Conservation (phyloP, 768 basidiomycete species). For the Termitomyces heimii region DNA sequence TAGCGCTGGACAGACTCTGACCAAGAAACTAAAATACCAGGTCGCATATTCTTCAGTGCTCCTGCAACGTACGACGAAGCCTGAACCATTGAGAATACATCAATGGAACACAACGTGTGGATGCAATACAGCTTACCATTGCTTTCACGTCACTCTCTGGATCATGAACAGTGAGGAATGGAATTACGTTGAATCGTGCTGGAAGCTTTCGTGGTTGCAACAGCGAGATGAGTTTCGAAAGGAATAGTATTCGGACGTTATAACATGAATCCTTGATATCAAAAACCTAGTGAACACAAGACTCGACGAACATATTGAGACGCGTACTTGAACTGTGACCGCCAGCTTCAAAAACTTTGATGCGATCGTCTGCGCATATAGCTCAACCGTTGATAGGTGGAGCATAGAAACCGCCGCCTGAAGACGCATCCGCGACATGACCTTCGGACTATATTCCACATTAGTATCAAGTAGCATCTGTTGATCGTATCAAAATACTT, state of each 20-base stretch:
- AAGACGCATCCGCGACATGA: slow-evolving; percentile 74
- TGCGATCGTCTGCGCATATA: slow-evolving; percentile 51
- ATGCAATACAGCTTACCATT: slow-evolving; percentile 40
- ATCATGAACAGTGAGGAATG: slow-evolving; percentile 87
- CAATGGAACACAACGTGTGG: not conserved
- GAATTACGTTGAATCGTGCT: slow-evolving; percentile 73
- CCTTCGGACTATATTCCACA: slow-evolving; percentile 39
- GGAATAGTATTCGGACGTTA: slow-evolving; percentile 74
- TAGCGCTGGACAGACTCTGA: not conserved
- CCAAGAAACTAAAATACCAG: slow-evolving; percentile 27
- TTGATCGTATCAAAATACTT: slow-evolving; percentile 13
- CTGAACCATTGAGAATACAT: slow-evolving; percentile 21
- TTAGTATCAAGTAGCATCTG: not conserved
- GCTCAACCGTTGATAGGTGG: slow-evolving; percentile 60
- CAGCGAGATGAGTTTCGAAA: slow-evolving; percentile 66
- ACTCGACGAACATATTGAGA: not conserved
- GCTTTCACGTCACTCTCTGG: slow-evolving; percentile 77
- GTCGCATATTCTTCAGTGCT: slow-evolving; percentile 38
- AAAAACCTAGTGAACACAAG: not conserved
- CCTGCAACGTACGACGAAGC: slow-evolving; percentile 51
- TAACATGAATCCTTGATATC: slow-evolving; percentile 73
- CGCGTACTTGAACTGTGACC: slow-evolving; percentile 67
- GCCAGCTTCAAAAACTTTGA: slow-evolving; percentile 65
- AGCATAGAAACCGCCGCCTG: slow-evolving; percentile 78
- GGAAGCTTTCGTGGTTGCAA: slow-evolving; percentile 62